A percentile compares a stretch with the other conserved stretches of the same genome.
Evolutionary conservation across 108 stramenopile genomes (phyloP).

Genomic region (Thalassiosira profunda): DNA sequence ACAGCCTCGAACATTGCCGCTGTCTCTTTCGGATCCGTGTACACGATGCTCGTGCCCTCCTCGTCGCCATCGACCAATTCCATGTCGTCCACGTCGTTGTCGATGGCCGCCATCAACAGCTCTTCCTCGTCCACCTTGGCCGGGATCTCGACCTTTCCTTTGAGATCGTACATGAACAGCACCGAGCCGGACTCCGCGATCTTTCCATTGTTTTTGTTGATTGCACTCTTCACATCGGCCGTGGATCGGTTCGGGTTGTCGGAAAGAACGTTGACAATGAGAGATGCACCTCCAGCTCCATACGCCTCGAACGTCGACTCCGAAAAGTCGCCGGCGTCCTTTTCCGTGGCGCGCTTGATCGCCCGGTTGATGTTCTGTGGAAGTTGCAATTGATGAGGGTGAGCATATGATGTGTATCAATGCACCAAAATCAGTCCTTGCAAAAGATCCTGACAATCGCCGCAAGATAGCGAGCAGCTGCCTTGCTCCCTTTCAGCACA

Average conservation of each 20-base stretch:
- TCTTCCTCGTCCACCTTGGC: constrained; percentile 71
- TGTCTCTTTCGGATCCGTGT: constrained; percentile 82
- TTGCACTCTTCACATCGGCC: constrained; percentile 76
- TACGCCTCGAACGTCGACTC: constrained; percentile 88
- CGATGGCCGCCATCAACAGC: constrained; percentile 80
- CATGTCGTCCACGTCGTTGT: constrained; percentile 86
- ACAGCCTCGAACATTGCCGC: constrained; percentile 78
- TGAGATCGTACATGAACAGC: constrained; percentile 88
- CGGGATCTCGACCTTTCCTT: constrained; percentile 78
- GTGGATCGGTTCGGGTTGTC: constrained; percentile 89
- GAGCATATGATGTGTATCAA: no score
- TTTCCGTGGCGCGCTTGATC: constrained; percentile 89
- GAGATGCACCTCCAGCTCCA: constrained; percentile 67
- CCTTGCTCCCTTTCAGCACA: no score
- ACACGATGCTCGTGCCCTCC: constrained; percentile 74
- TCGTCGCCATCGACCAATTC: constrained; percentile 67
- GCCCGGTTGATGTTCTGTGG: constrained; percentile 85
- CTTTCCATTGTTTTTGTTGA: constrained; percentile 81
- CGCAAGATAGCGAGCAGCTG: no score
- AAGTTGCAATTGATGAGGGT: no score
- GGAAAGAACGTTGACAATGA: constrained; percentile 85
- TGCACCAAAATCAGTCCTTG: no score
- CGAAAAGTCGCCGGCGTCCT: constrained; percentile 75
- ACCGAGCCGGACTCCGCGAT: constrained; percentile 90
- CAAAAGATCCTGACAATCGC: no score